A percentile compares a stretch with the other conserved stretches of the same genome.
phyloP scores from a whole-genome alignment of 352 stramenopile species.

The Phytophthora pinifolia region DNA sequence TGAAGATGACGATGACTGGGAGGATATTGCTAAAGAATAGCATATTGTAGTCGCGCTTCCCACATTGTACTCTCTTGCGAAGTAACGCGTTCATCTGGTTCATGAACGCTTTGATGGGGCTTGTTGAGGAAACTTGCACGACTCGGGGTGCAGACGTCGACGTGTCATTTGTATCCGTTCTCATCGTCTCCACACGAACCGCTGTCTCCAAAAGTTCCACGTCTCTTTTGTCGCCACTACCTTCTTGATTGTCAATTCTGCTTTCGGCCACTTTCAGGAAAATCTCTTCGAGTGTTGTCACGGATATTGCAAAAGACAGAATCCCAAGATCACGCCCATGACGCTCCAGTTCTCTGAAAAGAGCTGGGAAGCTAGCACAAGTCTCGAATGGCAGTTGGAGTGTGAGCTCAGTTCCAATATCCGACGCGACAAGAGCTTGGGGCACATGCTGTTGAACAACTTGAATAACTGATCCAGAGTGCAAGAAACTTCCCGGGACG shows the following conservation, averaged over 20 bases:
- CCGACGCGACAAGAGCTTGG: constrained; percentile 42
- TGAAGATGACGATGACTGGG: constrained; percentile 64
- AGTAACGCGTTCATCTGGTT: constrained; percentile 60
- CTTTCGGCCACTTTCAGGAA: constrained; percentile 86
- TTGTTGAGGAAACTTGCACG: background rate
- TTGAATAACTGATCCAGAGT: background rate
- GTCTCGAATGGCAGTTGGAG: constrained; percentile 75
- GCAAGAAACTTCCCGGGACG: background rate
- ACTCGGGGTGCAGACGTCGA: background rate
- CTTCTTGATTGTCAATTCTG: background rate
- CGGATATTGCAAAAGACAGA: constrained; percentile 67
- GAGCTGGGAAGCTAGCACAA: constrained; percentile 48
- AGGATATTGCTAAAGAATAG: constrained; percentile 76
- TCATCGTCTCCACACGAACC: constrained; percentile 5
- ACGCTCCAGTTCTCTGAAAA: constrained; percentile 79
- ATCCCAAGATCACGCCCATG: constrained; percentile 37
- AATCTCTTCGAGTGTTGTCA: constrained; percentile 90
- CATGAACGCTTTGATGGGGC: constrained; percentile 4
- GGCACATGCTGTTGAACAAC: constrained; percentile 43
- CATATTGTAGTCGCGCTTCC: constrained; percentile 64
- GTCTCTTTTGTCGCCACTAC: too few species aligned
- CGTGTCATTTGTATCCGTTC: constrained; percentile 7
- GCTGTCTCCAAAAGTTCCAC: constrained; percentile 5
- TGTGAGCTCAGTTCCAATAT: constrained; percentile 76
- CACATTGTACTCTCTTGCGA: constrained; percentile 52